Evolutionary conservation across 768 basidiomycete genomes (phyloP), one percentile per base, ranked within the genome.

Genomic region (Naganishia vishniacii): DNA sequence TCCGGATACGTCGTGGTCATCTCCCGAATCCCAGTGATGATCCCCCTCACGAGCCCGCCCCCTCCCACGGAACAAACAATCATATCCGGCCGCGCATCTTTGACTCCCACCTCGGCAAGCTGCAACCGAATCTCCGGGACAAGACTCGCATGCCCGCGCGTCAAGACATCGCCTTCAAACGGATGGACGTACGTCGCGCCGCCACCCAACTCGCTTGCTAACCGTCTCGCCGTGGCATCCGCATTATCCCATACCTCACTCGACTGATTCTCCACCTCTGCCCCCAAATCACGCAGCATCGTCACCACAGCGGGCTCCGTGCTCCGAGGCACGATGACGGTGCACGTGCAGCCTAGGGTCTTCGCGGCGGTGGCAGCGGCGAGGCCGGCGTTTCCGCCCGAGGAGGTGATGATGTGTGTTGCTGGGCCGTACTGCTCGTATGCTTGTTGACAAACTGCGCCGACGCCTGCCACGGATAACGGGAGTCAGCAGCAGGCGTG

Each of bases 331-430:
- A 73, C 72, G 40, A 73, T 65, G 45, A 71, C 68, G 7, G 65
- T 69, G 20, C 67, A 72, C 23, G 42, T 60, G 48, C 69, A 63
- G 42, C 48, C 48, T 13, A 63, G 32, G 40, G 48, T 37, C 42
- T 63, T 63, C 2, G 48, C 49, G 12, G 62, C 62, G 18, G 40
- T 51, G 0, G 62, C 62, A n/a, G 62, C 53, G 2, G 63, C 53
- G 40, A 65, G 45, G 25, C 72, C 74, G 23, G 74, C 74, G 31
- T 75, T 75, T 16, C 74, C 74, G 7, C 71, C 74, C 15, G 70
- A 71, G 3, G 72, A 70, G 44, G 60, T 58, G 62, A 68, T 66
- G 61, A 74, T 71, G 40, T 71, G 66, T 47, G 60, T 37, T 49
- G 31, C 40, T 6, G 29, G 20, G 25, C 64, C 64, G 20, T 61